These are phyloP conservation scores for Termitomyces sp. DNA, from an alignment of 768 basidiomycete species.

Conservation along the genomic window DNA sequence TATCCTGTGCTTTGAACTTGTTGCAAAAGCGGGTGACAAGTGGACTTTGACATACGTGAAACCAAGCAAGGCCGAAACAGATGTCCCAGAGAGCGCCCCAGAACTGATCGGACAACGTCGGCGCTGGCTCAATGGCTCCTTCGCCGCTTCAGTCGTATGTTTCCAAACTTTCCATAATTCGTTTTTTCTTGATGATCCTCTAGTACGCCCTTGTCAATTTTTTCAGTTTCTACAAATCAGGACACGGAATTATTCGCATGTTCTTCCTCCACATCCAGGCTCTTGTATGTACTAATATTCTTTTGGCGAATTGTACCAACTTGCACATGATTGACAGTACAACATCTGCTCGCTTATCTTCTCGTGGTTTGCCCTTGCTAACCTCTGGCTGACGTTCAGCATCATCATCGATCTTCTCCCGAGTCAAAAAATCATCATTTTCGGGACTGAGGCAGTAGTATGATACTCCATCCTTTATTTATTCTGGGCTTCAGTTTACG, in stretches of 20 bases:
- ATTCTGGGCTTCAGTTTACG: neutral
- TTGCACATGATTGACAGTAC: slow-evolving; percentile 46
- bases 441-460: slow-evolving; percentile 70
- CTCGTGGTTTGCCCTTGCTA: slow-evolving; percentile 91
- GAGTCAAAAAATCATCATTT: slow-evolving; percentile 47
- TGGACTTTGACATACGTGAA: slow-evolving; percentile 94
- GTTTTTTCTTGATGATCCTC: slow-evolving; percentile 1
- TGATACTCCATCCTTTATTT: slow-evolving; percentile 24
- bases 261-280: slow-evolving; percentile 96
- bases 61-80: slow-evolving; percentile 93
- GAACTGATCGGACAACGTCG: slow-evolving; percentile 95
- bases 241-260: slow-evolving; percentile 88
- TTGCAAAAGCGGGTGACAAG: slow-evolving; percentile 80
- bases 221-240: slow-evolving; percentile 81
- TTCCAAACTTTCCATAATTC: neutral
- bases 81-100: slow-evolving; percentile 89
- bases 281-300: slow-evolving; percentile 47
- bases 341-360: slow-evolving; percentile 83
- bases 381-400: slow-evolving; percentile 92
- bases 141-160: slow-evolving; percentile 86
- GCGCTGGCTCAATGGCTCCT: slow-evolving; percentile 96
- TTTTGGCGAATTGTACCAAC: neutral
- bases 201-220: slow-evolving; percentile 94
- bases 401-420: slow-evolving; percentile 91
- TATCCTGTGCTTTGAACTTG: slow-evolving; percentile 96